Evolutionary conservation across 192 early-diverging fungal species (phyloP).

Genomic region (Gonapodya prolifera): DNA sequence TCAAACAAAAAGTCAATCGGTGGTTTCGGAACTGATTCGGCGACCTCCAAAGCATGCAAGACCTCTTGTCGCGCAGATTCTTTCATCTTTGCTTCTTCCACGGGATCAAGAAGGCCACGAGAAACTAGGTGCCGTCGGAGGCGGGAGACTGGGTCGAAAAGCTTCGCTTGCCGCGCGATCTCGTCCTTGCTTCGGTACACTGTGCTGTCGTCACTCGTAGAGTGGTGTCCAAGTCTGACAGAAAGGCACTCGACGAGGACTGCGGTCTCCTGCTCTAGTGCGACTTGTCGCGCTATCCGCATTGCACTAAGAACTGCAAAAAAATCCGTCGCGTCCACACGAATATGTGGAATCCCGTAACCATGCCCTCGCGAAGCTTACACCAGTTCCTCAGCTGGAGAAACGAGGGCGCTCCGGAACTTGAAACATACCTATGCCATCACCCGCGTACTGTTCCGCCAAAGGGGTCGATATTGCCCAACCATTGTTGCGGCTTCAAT

Average conservation of each 20-base stretch:
- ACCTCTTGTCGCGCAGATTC: neutral
- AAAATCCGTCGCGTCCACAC: conserved; percentile 95
- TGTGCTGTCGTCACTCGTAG: conserved; percentile 93
- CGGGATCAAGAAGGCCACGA: neutral
- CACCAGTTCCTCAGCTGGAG: neutral
- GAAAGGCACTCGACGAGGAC: conserved; percentile 96
- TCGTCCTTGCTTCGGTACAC: conserved; percentile 74
- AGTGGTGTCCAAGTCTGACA: conserved; percentile 93
- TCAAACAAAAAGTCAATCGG: conserved; percentile 1
- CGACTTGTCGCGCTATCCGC: conserved; percentile 66
- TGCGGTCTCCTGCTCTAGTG: conserved; percentile 69
- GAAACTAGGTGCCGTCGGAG: neutral
- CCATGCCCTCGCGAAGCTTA: conserved; percentile 72
- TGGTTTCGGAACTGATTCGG: neutral
- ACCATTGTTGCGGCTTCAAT: conserved; percentile 87
- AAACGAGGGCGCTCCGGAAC: no score
- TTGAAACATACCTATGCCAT: conserved; percentile 77
- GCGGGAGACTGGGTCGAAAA: neutral
- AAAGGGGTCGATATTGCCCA: conserved; percentile 95
- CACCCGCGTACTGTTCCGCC: conserved; percentile 90
- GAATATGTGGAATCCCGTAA: conserved; percentile 93
- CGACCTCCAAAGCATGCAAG: neutral
- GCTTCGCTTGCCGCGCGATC: neutral
- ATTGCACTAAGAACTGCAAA: conserved; percentile 86
- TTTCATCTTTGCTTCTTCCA: neutral